A percentile compares a stretch with the other conserved stretches of the same genome.
Evolutionary conservation across 768 basidiomycete species (phyloP).

Genomic region (Mrakia hoshinonis): DNA sequence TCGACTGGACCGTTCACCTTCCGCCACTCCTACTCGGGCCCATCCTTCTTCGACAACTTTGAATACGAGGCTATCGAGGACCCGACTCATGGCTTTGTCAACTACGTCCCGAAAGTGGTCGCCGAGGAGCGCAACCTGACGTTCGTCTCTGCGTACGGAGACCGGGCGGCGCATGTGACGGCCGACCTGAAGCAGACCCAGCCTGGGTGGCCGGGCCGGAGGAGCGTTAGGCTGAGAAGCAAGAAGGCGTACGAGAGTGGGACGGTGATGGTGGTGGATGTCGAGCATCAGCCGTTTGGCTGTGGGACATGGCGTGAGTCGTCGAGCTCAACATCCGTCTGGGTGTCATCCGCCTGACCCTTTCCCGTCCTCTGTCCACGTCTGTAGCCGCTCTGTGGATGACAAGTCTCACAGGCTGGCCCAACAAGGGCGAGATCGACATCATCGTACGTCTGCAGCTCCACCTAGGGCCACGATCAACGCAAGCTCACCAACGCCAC

Average conservation of each 20-base stretch:
- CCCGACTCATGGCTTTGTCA: constrained; percentile 10
- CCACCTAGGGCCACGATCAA: not conserved
- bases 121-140: constrained; percentile 10
- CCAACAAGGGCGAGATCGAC: constrained; percentile 3
- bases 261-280: constrained; percentile 10
- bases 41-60: constrained; percentile 12
- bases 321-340: not conserved
- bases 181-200: not conserved
- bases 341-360: not conserved
- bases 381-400: constrained; percentile 4
- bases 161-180: not conserved
- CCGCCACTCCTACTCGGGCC: constrained; percentile 1
- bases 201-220: constrained; percentile 1
- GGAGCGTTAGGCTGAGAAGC: constrained; percentile 5
- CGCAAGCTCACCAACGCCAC: not conserved
- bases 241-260: constrained; percentile 2
- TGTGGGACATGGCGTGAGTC: constrained; percentile 15
- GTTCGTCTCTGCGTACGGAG: not conserved
- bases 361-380: not conserved
- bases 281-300: constrained; percentile 10
- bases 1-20: not conserved
- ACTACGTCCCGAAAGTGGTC: not conserved
- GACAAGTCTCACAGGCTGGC: constrained; percentile 7
- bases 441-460: not conserved
- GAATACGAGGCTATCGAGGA: not conserved